Percentiles rank a stretch among this genome's conserved stretches.
These are phyloP conservation scores for Corylus avellana DNA, from an alignment of 306 rosid genomes.

Conservation along the genomic window DNA sequence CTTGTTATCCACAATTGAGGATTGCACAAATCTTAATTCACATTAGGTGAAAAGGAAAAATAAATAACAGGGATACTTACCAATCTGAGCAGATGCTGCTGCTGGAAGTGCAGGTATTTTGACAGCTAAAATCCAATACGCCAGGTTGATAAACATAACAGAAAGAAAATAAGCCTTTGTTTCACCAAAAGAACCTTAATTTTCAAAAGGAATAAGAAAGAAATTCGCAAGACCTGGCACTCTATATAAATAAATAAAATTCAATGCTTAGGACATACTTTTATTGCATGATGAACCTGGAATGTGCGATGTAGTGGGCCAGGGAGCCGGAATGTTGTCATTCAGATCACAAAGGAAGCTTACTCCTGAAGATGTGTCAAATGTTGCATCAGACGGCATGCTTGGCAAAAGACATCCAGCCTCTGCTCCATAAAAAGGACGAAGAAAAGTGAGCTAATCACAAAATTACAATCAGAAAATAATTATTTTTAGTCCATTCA, in stretches of 20 bases:
- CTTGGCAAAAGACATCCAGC: constrained; percentile 92
- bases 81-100: constrained; percentile 69
- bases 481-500: neutral
- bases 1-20: neutral
- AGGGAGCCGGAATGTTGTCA: constrained; percentile 96
- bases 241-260: neutral
- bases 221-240: neutral
- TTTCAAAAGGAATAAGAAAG: neutral
- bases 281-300: constrained; percentile 78
- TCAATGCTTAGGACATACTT: constrained; percentile 50
- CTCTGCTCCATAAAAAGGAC: constrained; percentile 49
- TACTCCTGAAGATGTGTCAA: constrained; percentile 75
- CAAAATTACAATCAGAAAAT: neutral
- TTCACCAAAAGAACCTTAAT: neutral
- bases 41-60: neutral
- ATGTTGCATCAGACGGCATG: constrained; percentile 88
- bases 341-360: constrained; percentile 93
- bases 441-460: constrained; percentile 23
- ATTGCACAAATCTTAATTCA: constrained; percentile 7
- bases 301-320: constrained; percentile 73
- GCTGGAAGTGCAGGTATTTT: constrained; percentile 99
- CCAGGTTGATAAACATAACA: constrained; percentile 5
- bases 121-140: constrained; percentile 56
- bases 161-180: constrained; percentile 11
- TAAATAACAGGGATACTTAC: constrained; percentile 40